Percentiles rank a stretch among this genome's conserved stretches.
These are phyloP conservation scores for Calocera cornea DNA, from an alignment of 768 basidiomycete species.

Conservation along the genomic window DNA sequence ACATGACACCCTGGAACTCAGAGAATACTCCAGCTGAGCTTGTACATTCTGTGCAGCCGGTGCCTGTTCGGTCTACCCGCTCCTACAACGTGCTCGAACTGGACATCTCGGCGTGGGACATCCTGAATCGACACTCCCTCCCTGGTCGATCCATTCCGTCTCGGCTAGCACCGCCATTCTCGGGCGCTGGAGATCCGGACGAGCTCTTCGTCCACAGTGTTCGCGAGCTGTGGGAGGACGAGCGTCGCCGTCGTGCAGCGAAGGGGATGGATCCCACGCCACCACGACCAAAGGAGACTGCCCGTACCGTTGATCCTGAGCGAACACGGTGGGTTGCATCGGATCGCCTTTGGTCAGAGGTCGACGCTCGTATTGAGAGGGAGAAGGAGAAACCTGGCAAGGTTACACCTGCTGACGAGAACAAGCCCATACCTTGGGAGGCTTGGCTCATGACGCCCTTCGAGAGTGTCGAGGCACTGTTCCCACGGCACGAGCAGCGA, in stretches of 20 bases:
- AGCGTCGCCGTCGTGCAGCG: slow-evolving; percentile 55
- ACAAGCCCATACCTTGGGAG: slow-evolving; percentile 39
- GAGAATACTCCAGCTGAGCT: not conserved
- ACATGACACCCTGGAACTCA: not conserved
- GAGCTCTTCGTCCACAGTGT: slow-evolving; percentile 79
- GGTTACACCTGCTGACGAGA: slow-evolving; percentile 17
- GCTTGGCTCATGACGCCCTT: slow-evolving; percentile 74
- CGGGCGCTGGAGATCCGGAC: slow-evolving; percentile 32
- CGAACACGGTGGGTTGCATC: slow-evolving; percentile 59
- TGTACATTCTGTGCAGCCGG: not conserved
- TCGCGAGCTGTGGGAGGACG: slow-evolving; percentile 93
- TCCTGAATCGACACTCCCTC: slow-evolving; percentile 67
- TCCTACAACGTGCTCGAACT: slow-evolving; percentile 48
- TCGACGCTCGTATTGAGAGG: slow-evolving; percentile 46
- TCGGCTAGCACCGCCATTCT: slow-evolving; percentile 53
- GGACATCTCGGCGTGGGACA: slow-evolving; percentile 66
- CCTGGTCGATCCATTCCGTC: slow-evolving; percentile 46
- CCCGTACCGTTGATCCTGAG: slow-evolving; percentile 32
- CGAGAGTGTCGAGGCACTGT: slow-evolving; percentile 77
- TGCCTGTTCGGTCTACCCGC: slow-evolving; percentile 1
- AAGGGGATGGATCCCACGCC: slow-evolving; percentile 62
- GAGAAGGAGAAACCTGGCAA: slow-evolving; percentile 26
- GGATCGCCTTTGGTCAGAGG: slow-evolving; percentile 60
- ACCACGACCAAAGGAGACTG: slow-evolving; percentile 21
- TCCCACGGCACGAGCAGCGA: slow-evolving; percentile 8